Evolutionary conservation across 371 early-diverging fungal species (phyloP), one percentile per base, ranked within the genome.

Genomic region (Mucor indicus): DNA sequence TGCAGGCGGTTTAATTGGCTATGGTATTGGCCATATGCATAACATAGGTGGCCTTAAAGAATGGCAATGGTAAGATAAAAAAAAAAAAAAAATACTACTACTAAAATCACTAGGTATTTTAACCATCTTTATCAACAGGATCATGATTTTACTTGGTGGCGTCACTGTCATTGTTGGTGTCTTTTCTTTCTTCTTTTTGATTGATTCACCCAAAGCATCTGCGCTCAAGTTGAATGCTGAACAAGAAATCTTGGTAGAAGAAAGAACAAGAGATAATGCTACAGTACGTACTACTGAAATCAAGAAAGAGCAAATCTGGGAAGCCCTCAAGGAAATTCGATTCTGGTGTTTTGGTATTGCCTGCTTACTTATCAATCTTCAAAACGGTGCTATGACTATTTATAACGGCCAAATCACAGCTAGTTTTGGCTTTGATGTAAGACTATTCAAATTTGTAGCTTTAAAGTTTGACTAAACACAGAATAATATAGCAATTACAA

Each of bases 11-110:
- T 8, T 67, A 16, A 39, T 70, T 22, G 43, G 51, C 19, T 64
- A 57, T 29, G 65, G 65, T 22, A 57, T 65, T 38, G 57, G 60
- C 15, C 60, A 49, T 30, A 54, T 69, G 51, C 32, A 44, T 25
- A 51, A 60, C 33, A 29, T 35, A 4, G 52, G 43, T 11, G 63
- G 56, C 4, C 23, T 70, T 11, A 51, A 57, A n/a, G 42, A 57
- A 20, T 70, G 70, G 70, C 57, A 65, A 51, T 70, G 66, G 68
- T 61, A 57, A 11, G n/a, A 9, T n/a, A n/a, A n/a, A n/a, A n/a
- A n/a, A n/a, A n/a, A n/a, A n/a, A n/a, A n/a, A n/a, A n/a, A n/a
- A n/a, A n/a, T n/a, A n/a, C n/a, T n/a, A n/a, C n/a, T n/a, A n/a
- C n/a, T n/a, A n/a, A n/a, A n/a, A n/a, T n/a, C n/a, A n/a, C n/a